Evolutionary conservation across 495 filamentous ascomycete species (phyloP), one percentile per base, ranked within the genome.

Genomic region (Neurospora terricola): DNA sequence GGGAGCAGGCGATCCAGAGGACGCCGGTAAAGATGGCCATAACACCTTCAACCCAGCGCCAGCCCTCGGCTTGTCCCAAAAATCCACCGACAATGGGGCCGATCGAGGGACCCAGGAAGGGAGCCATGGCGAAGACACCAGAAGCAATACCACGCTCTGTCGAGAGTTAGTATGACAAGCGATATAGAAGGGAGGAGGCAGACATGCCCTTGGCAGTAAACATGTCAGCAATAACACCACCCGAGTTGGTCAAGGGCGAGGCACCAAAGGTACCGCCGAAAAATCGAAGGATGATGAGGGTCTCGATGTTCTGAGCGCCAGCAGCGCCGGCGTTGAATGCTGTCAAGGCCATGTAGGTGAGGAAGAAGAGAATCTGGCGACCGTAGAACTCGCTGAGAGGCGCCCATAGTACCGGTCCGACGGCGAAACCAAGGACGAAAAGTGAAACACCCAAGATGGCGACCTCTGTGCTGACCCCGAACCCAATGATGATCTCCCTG

Each of bases 241-340:
- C 91, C 21, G 90, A 85, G 78, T 93, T 94, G 36, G 91, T 92
- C 71, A 94, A 76, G 38, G 91, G 88, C 1, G 90, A 91, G 3
- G 90, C 89, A 38, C 93, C 93, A 79, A 93, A 92, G n/a, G 91
- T 84, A 70, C 93, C 91, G 36, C 90, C 91, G 71, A 94, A 90
- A 85, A 94, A 93, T 30, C 93, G 90, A 37, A 94, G 86, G 74
- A 94, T 87, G 70, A 94, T 82, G 2, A 96, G 82, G 3, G 89
- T 88, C 75, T 86, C 80, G 68, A 89, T 86, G 75, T 92, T 93
- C 73, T 88, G 82, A 1, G 90, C 79, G 16, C 88, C 87, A 3
- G 89, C 87, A 59, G 86, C 86, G 30, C 86, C 92, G 73, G 87
- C 89, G 75, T 88, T 92, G 84, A 94, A 94, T 0, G 88, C 87